phyloP scores from a whole-genome alignment of 2,329 filamentous ascomycete species.

The Diaporthe velutina region DNA sequence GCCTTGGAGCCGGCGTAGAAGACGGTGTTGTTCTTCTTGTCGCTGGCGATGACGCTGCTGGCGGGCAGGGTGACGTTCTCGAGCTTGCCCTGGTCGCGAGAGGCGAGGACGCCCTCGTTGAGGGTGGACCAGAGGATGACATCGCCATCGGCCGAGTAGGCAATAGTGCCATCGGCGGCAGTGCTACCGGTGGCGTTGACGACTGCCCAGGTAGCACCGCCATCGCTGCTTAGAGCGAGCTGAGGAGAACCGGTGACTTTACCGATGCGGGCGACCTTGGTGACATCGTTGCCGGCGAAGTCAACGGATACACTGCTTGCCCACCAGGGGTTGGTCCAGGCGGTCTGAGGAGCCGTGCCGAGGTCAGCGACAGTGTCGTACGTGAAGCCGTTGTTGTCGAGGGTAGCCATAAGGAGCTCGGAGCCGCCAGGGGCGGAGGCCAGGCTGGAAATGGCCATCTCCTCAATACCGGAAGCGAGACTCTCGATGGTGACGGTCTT shows the following conservation, averaged over 20 bases:
- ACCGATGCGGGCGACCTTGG: conserved; percentile 64
- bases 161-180: conserved; percentile 59
- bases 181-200: conserved; percentile 59
- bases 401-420: conserved; percentile 64
- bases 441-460: conserved; percentile 63
- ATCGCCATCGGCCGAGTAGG: conserved; percentile 64
- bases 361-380: conserved; percentile 54
- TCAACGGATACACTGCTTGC: conserved; percentile 50
- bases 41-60: conserved; percentile 63
- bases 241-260: conserved; percentile 57
- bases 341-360: conserved; percentile 56
- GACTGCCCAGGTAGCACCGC: conserved; percentile 62
- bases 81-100: conserved; percentile 57
- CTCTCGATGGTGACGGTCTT: conserved; percentile 63
- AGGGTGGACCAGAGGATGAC: conserved; percentile 62
- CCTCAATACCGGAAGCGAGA: conserved; percentile 67
- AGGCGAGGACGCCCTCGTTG: conserved; percentile 56
- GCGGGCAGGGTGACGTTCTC: conserved; percentile 59
- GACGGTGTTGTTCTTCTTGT: conserved; percentile 64
- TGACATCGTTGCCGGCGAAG: conserved; percentile 60
- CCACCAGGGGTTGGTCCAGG: conserved; percentile 63
- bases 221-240: conserved; percentile 62
- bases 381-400: conserved; percentile 66
- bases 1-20: conserved; percentile 64
- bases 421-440: conserved; percentile 63